Evolutionary conservation across 164 flowering plant species (phyloP), one percentile per base, ranked within the genome.

Genomic region (Magnolia changhungtana): DNA sequence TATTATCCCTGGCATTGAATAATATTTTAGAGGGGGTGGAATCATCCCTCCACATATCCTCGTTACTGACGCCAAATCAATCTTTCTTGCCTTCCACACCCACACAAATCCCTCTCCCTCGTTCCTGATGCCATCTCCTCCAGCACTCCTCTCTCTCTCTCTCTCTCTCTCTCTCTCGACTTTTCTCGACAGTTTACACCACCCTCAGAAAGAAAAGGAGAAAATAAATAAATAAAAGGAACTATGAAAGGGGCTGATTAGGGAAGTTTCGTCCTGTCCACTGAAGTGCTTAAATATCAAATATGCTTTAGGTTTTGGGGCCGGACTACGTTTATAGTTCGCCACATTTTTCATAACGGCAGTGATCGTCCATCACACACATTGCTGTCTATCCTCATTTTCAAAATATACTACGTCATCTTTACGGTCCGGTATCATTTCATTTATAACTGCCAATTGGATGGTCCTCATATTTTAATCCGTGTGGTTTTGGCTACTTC

Each of bases 31-130:
- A 16, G 50, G 75, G 75, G 24, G 69, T 21, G 52, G 37, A 63
- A 70, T 71, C 64, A 20, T 20, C 75, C 72, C 71, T 49, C 3
- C 61, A 55, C 69, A 5, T 24, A 21, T 19, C 78, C 83, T 81
- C 77, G 81, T 61, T 69, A 50, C 55, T 81, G 76, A 69, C 72
- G 81, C 67, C 50, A 58, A 75, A 75, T 52, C 81, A 76, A 78
- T 79, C 81, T 76, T 81, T 71, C 79, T 81, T 80, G 75, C 80
- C 80, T 80, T 78, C 69, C 75, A 73, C 79, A 76, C 77, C 77
- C 79, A 63, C 74, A 51, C 74, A 51, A 55, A 65, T 23, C 61
- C 61, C 37, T 23, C 63, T 58, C 75, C 68, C 75, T 74, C 77
- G 73, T 61, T 80, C 52, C 69, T 66, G 72, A 37, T 75, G 78